Conservation (phyloP, 2,329 filamentous ascomycete species). For the Cladosporium cucumerinum region DNA sequence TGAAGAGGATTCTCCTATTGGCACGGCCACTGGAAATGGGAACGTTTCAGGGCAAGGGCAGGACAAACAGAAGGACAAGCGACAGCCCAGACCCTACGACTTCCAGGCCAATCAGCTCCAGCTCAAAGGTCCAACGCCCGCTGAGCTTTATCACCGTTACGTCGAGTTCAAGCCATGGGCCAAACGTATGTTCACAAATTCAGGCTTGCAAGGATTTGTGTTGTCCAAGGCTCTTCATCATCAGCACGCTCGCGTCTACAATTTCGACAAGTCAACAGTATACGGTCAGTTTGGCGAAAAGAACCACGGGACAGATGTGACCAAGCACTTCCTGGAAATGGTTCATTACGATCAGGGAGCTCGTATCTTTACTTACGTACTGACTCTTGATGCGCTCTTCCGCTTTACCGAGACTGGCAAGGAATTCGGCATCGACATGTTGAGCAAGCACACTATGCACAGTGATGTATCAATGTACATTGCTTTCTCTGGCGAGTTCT, state of each 20-base stretch:
- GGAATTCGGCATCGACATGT: conserved; percentile 87
- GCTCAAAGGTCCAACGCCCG: conserved; percentile 75
- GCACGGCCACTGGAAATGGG: background rate
- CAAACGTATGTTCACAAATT: conserved; percentile 78
- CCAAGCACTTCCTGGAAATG: conserved; percentile 78
- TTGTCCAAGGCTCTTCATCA: conserved; percentile 84
- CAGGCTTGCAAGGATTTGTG: conserved; percentile 73
- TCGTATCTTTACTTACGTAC: conserved; percentile 84
- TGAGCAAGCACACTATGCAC: conserved; percentile 97
- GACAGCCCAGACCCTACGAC: conserved; percentile 61
- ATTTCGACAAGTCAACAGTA: conserved; percentile 73
- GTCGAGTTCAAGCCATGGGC: conserved; percentile 92
- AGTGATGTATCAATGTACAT: conserved; percentile 88
- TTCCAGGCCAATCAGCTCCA: conserved; percentile 95
- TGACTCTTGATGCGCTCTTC: conserved; percentile 81
- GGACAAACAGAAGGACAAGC: conserved; percentile 37
- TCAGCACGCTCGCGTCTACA: conserved; percentile 85
- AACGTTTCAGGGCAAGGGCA: conserved; percentile 14
- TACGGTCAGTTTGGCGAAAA: conserved; percentile 59
- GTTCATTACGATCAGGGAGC: conserved; percentile 82
- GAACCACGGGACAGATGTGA: conserved; percentile 64
- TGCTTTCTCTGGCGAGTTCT: conserved; percentile 90
- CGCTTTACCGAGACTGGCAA: conserved; percentile 95
- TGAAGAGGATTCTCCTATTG: conserved; percentile 31
- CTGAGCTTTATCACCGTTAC: conserved; percentile 80